Base-by-base conservation (phyloP, 2,329 filamentous ascomycete genomes). In the Botryosphaeria agaves region DNA sequence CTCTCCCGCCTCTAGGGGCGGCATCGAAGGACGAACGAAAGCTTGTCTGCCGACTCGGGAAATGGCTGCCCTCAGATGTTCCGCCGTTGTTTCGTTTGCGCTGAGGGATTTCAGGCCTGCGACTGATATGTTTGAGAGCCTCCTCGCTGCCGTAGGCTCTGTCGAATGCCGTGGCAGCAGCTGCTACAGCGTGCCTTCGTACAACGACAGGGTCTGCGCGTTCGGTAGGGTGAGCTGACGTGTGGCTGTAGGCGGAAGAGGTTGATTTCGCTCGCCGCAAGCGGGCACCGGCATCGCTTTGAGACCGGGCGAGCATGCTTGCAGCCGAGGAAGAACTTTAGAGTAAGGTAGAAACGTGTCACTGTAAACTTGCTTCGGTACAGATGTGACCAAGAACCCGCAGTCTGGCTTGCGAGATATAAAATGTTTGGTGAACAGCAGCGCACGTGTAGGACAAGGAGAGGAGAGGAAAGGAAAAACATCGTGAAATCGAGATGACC, bases 81-180 rank as follows among this genome's bases (percentile, higher is more conserved):
- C 41, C 38, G 34, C 5, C 41, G 39, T 8, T 41, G 41, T 25
- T 40, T 31, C 7, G 33, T 25, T 30, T 37, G 37, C 2, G 37
- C 16, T 14, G 11, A 9, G 14, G 5, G 26, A 17, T 8, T 12
- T 9, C 16, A 4, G 14, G 5, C 16, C 12, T 9, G 9, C 26
- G 11, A 14, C 14, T 9, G 16, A 5, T 9, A 28, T 28, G 5
- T 7, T 31, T 14, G 31, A 32, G 8, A 34, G 31, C 4, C 34
- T 29, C 15, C 33, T 31, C 18, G 8, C 57, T 53, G 20, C 55
- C 55, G 32, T 56, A 56, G n/a, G 66, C 64, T 35, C 64, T 59
- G 5, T 55, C 47, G 43, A 69, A 79, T 2, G 75, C 76, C 41
- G 72, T 55, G 19, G 58, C 54, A 5, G 75, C 75, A 14, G 75